Evolutionary conservation across 129 eudicot species (phyloP).

Genomic region (Apium graveolens): DNA sequence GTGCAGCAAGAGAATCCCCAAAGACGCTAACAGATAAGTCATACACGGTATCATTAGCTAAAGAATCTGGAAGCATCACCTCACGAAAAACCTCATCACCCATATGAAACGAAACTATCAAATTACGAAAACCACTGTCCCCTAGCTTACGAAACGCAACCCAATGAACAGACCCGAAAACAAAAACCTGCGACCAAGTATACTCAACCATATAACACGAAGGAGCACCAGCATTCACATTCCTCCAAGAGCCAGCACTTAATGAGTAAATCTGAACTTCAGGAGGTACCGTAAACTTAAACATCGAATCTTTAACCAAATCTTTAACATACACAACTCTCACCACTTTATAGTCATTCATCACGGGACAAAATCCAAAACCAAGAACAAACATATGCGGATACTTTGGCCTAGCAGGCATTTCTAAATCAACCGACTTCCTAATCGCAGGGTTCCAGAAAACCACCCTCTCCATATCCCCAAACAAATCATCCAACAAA

Average conservation of each 20-base stretch:
- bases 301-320: conserved; percentile 4
- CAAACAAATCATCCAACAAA: conserved; percentile 41
- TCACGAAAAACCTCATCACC: conserved; percentile 35
- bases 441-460: conserved; percentile 53
- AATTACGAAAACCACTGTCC: conserved; percentile 10
- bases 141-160: conserved; percentile 24
- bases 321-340: conserved; percentile 31
- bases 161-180: conserved; percentile 48
- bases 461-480: conserved; percentile 14
- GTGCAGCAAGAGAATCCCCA: conserved; percentile 29
- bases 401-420: conserved; percentile 15
- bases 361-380: conserved; percentile 39
- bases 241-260: conserved; percentile 33
- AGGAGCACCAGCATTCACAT: conserved; percentile 5
- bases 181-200: conserved; percentile 44
- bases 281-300: conserved; percentile 13
- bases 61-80: conserved; percentile 28
- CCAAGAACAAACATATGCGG: conserved; percentile 38
- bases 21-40: conserved; percentile 18
- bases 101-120: conserved; percentile 39
- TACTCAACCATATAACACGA: conserved; percentile 16
- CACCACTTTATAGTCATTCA: conserved; percentile 37
- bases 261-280: conserved; percentile 33
- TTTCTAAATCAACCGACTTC: conserved; percentile 13
- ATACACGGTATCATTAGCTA: conserved; percentile 14